These are phyloP conservation scores for Aspergillus tanneri DNA, from an alignment of 2,329 filamentous ascomycete genomes.

Conservation along the genomic window DNA sequence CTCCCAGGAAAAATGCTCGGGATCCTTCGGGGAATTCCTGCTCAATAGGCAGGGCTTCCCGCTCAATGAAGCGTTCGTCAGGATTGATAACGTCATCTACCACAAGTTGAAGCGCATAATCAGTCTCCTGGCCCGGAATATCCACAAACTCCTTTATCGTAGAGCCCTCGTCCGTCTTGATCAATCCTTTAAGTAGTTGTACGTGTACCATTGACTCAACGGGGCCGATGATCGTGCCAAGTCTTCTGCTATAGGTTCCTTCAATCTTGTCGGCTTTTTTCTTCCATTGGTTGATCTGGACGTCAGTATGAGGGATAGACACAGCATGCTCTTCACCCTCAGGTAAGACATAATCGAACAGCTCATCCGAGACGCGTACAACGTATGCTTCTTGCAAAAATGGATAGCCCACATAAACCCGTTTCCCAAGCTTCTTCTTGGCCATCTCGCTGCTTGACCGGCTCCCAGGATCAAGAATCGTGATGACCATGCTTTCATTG, in stretches of 20 bases:
- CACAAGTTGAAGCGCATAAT: constrained; percentile 87
- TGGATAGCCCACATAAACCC: constrained; percentile 88
- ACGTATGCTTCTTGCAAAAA: constrained; percentile 95
- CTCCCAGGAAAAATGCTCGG: constrained; percentile 88
- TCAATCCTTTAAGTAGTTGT: constrained; percentile 86
- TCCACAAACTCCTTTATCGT: constrained; percentile 89
- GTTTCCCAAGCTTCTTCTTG: constrained; percentile 76
- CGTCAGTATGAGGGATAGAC: constrained; percentile 67
- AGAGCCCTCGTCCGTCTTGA: constrained; percentile 86
- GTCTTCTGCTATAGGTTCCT: constrained; percentile 81
- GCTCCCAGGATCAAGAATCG: constrained; percentile 70
- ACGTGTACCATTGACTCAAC: constrained; percentile 90
- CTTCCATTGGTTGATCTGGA: constrained; percentile 77
- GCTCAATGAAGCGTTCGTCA: constrained; percentile 90
- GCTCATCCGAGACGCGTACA: constrained; percentile 82
- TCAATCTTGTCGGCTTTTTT: constrained; percentile 84
- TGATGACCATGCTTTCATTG: constrained; percentile 95
- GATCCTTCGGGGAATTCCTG: constrained; percentile 86
- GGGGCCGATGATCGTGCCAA: constrained; percentile 81
- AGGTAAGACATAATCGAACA: constrained; percentile 80
- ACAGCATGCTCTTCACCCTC: constrained; percentile 64
- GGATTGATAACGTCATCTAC: constrained; percentile 88
- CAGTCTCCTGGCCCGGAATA: constrained; percentile 79
- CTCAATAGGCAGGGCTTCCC: constrained; percentile 79
- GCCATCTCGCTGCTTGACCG: constrained; percentile 70